Percentiles rank a stretch among this genome's conserved stretches.
These are phyloP conservation scores for Leucocoprinus birnbaumii DNA, from an alignment of 768 basidiomycete genomes.

Conservation along the genomic window DNA sequence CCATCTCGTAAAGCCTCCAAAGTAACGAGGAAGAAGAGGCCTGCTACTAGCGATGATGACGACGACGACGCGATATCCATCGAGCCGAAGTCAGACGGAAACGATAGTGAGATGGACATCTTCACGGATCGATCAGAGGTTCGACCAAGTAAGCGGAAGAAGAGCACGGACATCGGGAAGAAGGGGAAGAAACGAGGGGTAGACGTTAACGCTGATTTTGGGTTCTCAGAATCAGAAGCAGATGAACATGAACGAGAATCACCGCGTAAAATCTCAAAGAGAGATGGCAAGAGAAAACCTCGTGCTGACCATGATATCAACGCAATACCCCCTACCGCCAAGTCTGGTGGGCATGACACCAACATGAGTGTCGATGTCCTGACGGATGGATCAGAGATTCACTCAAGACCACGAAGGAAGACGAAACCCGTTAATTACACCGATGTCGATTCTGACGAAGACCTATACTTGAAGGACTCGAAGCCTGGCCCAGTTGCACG, in stretches of 20 bases:
- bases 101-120: too few relatives aligned
- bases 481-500: too few relatives aligned
- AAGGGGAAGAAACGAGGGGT: constrained; percentile 12
- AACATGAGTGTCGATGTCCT: not conserved
- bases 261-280: not conserved
- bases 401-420: constrained; percentile 4
- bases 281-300: not conserved
- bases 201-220: not conserved
- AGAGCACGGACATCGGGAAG: too few relatives aligned
- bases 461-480: too few relatives aligned
- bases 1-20: too few relatives aligned
- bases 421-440: not conserved
- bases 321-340: not conserved
- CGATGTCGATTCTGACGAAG: constrained; percentile 1
- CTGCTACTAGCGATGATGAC: too few relatives aligned
- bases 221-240: not conserved
- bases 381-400: not conserved
- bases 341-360: not conserved
- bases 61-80: too few relatives aligned
- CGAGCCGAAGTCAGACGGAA: too few relatives aligned
- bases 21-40: too few relatives aligned
- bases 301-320: not conserved
- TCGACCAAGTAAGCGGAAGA: too few relatives aligned
- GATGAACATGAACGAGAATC: not conserved
- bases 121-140: too few relatives aligned